These are phyloP conservation scores for Aspergillus ustus DNA, from an alignment of 2,329 filamentous ascomycete genomes.

Conservation along the genomic window DNA sequence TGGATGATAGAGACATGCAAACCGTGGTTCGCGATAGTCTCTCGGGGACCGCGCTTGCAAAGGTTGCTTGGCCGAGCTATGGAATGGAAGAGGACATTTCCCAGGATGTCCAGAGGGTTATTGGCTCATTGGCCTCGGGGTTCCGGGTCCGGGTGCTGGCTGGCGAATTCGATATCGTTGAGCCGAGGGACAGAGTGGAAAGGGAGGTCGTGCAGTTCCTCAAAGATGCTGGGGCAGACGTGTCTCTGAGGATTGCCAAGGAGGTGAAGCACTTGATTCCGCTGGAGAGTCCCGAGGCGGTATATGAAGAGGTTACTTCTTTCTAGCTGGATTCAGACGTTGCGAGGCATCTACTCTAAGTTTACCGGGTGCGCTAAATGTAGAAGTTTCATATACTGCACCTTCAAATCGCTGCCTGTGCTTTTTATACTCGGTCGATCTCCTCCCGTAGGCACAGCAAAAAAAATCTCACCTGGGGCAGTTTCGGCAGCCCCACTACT, in stretches of 20 bases:
- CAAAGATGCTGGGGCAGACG: conserved; percentile 11
- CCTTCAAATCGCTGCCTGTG: no score
- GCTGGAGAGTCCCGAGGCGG: background rate
- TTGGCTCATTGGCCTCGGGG: conserved; percentile 1
- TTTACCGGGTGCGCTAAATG: no score
- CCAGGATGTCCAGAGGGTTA: conserved; percentile 21
- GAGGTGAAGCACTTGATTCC: conserved; percentile 3
- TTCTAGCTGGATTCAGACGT: background rate
- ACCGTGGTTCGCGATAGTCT: conserved; percentile 35
- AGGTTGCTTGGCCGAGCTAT: conserved; percentile 34
- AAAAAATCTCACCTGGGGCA: no score
- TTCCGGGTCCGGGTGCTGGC: conserved; percentile 32
- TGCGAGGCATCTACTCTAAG: no score
- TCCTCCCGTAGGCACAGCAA: no score
- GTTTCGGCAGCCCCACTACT: no score
- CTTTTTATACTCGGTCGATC: no score
- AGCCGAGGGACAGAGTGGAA: conserved; percentile 36
- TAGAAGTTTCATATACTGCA: no score
- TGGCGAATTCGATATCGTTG: conserved; percentile 40
- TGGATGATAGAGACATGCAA: conserved; percentile 22
- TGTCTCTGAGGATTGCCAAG: conserved; percentile 15
- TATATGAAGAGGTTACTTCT: background rate
- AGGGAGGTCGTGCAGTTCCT: conserved; percentile 29
- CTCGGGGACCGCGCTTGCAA: conserved; percentile 34
- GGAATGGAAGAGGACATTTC: conserved; percentile 40